Base-by-base conservation (phyloP, 257 asterid genomes). In the Rubia yunnanensis region DNA sequence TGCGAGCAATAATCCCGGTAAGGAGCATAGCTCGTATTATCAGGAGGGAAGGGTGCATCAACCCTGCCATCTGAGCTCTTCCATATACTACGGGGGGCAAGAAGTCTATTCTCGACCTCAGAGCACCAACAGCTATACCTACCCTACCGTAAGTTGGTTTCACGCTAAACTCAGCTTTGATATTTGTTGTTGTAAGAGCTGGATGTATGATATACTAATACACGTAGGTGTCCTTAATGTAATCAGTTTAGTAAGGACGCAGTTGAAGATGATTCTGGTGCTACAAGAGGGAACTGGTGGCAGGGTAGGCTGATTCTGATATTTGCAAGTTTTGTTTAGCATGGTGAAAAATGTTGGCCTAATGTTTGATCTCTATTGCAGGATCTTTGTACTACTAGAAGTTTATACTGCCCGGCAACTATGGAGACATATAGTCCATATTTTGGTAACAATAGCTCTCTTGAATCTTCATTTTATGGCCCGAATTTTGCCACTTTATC, bases 201-300 rank as follows among this genome's bases (percentile, higher is more conserved):
- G 26, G 64, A 60, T 10, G 26, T 9, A 49, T 8, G 50, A 10
- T n/a, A 15, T 6, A 17, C 49, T 60, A 28, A 39, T 41, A 17
- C 18, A 7, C 30, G n/a, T 46, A 54, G 44, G 10, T 4, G 54
- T 28, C 11, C 10, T 18, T 8, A 14, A 44, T 14, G 52, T 0
- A 4, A 10, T 58, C 74, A 89, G 89, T 78, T 74, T 71, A 77
- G 67, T 24, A 82, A 83, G 72, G 95, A 89, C 13, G 82, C 74
- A 0, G 85, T 78, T 35, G 92, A 87, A 67, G 94, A 87, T 69
- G 97, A 87, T 64, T 74, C 87, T 0, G 84, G 74, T 63, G 95
- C 94, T 69, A 87, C 95, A 1, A 79, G 95, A 64, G 97, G 97
- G 50, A 85, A 90, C 63, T 90, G 97, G 97, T 90, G 97, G 97